Base-by-base conservation (phyloP, 768 basidiomycete species). In the Serpula lacrymans region DNA sequence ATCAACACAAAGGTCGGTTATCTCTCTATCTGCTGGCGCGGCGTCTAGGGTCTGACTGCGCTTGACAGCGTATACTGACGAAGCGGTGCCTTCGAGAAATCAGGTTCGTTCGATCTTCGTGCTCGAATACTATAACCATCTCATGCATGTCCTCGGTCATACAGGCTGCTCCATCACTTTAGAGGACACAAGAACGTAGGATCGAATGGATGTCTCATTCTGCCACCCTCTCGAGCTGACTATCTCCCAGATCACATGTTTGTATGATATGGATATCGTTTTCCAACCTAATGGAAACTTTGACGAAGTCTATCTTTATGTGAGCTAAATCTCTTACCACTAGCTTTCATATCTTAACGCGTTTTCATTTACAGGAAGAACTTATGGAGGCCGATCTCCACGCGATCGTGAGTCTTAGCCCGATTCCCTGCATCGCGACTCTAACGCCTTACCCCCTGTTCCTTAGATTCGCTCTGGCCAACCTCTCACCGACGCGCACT, bases 371-470 rank as follows among this genome's bases (percentile, higher is more conserved):
- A 26, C 64, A 98, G 88, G 94, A 98, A 70, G 96, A 99, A 63
- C 80, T 98, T 51, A 99, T 98, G 96, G 96, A 99, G 61, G 96
- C 96, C 41, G 96, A 99, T 78, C 75, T 99, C 14, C 96, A 98
- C 56, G 96, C 96, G 14, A 99, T 99, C 63, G 93, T 94, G 53
- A 64, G 80, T 58, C 16, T 26, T 25, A 30, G 30, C 11, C 14
- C 26, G 6, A 17, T 5, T 27, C 23, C 26, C 23, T 16, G 16
- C 21, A 23, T 28, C 32, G n/a, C 39, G 13, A n/a, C 39, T 40
- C 30, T 40, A 22, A 16, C 43, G 31, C 25, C 16, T 7, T 14
- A 21, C 22, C 22, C 39, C 36, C 40, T 39, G 45, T 35, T 16
- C 40, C 34, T 45, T 45, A 85, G 90, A 86, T 86, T 49, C 86